Conservation (phyloP, 176 grass and related monocot genomes). For the Themeda triandra region DNA sequence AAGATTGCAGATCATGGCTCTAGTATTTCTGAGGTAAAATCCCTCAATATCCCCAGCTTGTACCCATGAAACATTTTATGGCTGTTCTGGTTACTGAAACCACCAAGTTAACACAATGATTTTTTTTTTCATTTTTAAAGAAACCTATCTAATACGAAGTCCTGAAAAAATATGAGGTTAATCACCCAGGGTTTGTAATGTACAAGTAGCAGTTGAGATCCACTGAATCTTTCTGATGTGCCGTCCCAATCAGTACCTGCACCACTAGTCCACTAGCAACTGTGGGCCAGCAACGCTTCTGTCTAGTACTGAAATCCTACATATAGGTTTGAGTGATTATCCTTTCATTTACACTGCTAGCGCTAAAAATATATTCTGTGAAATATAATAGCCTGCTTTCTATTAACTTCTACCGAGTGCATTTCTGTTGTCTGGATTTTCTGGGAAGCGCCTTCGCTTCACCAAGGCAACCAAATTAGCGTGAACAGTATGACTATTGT, state of each 20-base stretch:
- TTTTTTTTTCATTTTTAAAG: not conserved
- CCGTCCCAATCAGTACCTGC: slow-evolving; percentile 1
- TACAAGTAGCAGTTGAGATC: slow-evolving; percentile 1
- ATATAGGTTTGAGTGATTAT: not conserved
- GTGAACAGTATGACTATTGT: not conserved
- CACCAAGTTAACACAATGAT: not conserved
- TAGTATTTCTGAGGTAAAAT: slow-evolving; percentile 61
- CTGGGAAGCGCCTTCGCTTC: not conserved
- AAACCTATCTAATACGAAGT: not conserved
- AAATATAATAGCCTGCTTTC: not conserved
- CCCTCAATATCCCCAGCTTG: not conserved
- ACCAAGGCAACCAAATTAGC: not conserved
- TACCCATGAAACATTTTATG: not conserved
- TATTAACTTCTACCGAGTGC: not conserved
- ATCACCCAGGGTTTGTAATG: not conserved
- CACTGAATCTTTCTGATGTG: not conserved
- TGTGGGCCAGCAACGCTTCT: not conserved
- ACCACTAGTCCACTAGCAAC: not conserved
- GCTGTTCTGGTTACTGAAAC: not conserved
- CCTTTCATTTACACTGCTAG: not conserved
- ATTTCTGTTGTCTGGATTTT: not conserved
- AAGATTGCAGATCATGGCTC: slow-evolving; percentile 33
- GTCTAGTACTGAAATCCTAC: not conserved
- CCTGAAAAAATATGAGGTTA: not conserved
- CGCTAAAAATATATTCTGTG: not conserved